A percentile compares a stretch with the other conserved stretches of the same genome.
phyloP scores from a whole-genome alignment of 768 basidiomycete genomes.

The Leccinum fibrillosum region DNA sequence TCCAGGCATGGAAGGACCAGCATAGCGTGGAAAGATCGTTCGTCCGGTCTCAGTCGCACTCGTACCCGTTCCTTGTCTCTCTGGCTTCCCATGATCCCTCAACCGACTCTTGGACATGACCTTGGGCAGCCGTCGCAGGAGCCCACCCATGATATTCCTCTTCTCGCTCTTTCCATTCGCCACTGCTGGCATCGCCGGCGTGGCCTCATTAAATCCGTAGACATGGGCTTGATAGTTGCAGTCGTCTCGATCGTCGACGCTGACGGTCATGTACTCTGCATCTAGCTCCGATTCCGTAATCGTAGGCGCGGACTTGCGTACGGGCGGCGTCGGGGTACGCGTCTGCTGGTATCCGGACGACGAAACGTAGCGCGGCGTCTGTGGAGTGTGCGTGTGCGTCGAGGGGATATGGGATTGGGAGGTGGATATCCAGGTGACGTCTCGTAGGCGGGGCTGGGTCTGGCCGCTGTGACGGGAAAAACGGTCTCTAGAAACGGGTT shows the following conservation, averaged over 20 bases:
- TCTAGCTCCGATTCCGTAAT: conserved; percentile 32
- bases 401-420: conserved; percentile 27
- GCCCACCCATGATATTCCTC: conserved; percentile 30
- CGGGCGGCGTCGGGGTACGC: conserved; percentile 26
- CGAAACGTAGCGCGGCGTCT: conserved; percentile 22
- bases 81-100: conserved; percentile 23
- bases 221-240: conserved; percentile 16
- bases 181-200: conserved; percentile 13
- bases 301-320: conserved; percentile 29
- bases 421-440: conserved; percentile 32
- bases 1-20: conserved; percentile 17
- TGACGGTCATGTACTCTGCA: conserved; percentile 35
- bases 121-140: conserved; percentile 30
- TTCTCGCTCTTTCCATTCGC: conserved; percentile 29
- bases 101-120: conserved; percentile 32
- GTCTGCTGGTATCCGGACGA: conserved; percentile 20
- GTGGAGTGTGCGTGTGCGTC: conserved; percentile 28
- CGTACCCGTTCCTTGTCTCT: conserved; percentile 15
- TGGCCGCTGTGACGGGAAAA: conserved; percentile 31
- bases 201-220: conserved; percentile 24
- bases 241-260: conserved; percentile 23
- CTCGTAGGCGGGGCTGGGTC: conserved; percentile 23
- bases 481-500: conserved; percentile 23
- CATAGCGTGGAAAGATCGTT: conserved; percentile 18
- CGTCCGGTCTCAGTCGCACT: conserved; percentile 14